Base-by-base conservation (phyloP, 169 alveolate species). In the Plasmodium relictum region DNA sequence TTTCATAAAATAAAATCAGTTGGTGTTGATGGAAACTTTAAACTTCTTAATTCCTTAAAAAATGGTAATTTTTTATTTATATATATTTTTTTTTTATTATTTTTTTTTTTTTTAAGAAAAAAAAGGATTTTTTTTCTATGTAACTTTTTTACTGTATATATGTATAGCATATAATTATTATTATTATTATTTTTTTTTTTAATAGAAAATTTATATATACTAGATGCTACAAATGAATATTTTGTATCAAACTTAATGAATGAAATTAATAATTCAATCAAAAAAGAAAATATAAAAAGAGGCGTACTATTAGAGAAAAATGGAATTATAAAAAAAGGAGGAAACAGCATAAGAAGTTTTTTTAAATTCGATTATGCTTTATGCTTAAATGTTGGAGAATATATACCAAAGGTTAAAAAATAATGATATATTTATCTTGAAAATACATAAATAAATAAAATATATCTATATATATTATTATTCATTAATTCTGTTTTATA, bases 311-410 rank as follows among this genome's bases (percentile, higher is more conserved):
- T 65, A 8, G 72, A 63, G 3, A 61, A 48, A 18, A 74, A 12
- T 18, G 65, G 16, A 65, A 62, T 22, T 39, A 63, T 65, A 45
- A 78, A 26, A 63, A 76, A 48, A 20, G 22, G 22, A 14, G 39
- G 41, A 31, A 31, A 76, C 9, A 63, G 42, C 12, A 26, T 56
- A 20, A 16, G 48, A 42, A 20, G 42, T 12, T 45, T 63, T 50
- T 69, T 78, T 24, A 54, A 24, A 14, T 78, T 78, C 50, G 89
- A 78, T 69, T 78, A 78, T 58, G 89, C 50, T 14, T 59, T 78
- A 26, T 78, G 89, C 42, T 65, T 78, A 24, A 78, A 78, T 26
- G 89, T 78, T 31, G 89, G 89, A 12, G 89, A 78, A 70, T 78
- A 78, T 10, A 78, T 78, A 14, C 89, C 89, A 7, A 63, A 78